Base-by-base conservation (phyloP, 805 yeast genomes). In the Kodamaea sagamina region DNA sequence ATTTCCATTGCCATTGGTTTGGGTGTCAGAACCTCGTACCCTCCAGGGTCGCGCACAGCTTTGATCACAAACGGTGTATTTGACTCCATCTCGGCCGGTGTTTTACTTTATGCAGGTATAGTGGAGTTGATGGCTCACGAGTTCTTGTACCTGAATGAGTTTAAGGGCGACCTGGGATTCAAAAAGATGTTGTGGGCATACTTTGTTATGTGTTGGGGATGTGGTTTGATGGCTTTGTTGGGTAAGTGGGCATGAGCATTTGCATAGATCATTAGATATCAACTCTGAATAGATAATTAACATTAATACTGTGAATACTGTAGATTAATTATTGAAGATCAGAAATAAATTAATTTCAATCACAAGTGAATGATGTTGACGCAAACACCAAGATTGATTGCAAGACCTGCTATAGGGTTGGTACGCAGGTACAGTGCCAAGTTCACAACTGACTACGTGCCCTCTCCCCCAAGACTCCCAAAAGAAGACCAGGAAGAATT, bases 401-500 rank as follows among this genome's bases (percentile, higher is more conserved):
- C 24, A 8, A 21, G 24, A 21, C 24, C 24, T 8, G 24, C 24
- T 6, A 8, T 21, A 21, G 24, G 24, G 13, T 32, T 40, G 5
- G 26, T 40, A n/a, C 43, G 52, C 11, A 16, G 19, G 17, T 59
- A 55, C 36, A 44, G 54, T 37, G 41, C 47, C 16, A 60, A 61
- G 43, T 57, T 65, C 32, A 40, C 56, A 11, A 47, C 53, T 4
- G 63, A 63, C 39, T 49, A 32, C 46, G 52, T 55, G 6, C 66
- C 71, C 3, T 50, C 54, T 1, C 96, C 96, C 3, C 92, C 92
- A 17, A 76, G 79, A 46, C 71, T 88, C n/a, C 83, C 88, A 13
- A 78, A 81, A 44, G 84, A 85, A 50, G 87, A 87, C 41, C 96
- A 88, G 62, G 89, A 84, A 53, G 99, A 93, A 66, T 92, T 93